These are phyloP conservation scores for Rhizopus arrhizus DNA, from an alignment of 371 early-diverging fungal species.

Conservation along the genomic window DNA sequence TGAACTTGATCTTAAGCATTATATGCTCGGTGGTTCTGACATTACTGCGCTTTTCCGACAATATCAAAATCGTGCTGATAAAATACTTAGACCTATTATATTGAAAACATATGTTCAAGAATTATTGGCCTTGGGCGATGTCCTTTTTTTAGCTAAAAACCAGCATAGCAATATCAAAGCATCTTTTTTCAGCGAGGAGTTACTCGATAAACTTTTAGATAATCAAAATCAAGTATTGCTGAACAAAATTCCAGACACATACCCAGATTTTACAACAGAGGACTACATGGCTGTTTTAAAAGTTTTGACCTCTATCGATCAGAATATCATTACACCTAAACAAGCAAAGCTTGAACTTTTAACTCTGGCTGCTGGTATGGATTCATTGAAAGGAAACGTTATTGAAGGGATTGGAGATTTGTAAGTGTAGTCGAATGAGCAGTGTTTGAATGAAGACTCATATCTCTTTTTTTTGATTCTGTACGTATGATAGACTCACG, in stretches of 20 bases:
- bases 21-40: conserved; percentile 12
- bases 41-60: conserved; percentile 16
- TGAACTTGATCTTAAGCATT: conserved; percentile 15
- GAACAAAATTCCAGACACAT: conserved; percentile 11
- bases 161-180: conserved; percentile 15
- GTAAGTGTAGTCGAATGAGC: conserved; percentile 23
- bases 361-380: conserved; percentile 17
- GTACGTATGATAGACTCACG: conserved; percentile 17
- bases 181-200: conserved; percentile 17
- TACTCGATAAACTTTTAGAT: conserved; percentile 12
- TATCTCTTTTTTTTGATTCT: conserved; percentile 16
- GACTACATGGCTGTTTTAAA: conserved; percentile 14
- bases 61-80: conserved; percentile 14
- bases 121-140: conserved; percentile 21
- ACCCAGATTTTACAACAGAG: conserved; percentile 13
- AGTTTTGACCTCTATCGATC: conserved; percentile 10
- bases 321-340: conserved; percentile 12
- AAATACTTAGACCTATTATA: conserved; percentile 9
- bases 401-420: conserved; percentile 23
- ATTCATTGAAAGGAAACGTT: conserved; percentile 15
- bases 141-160: conserved; percentile 17
- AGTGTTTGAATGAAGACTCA: conserved; percentile 17
- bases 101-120: conserved; percentile 18
- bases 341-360: conserved; percentile 15
- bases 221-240: conserved; percentile 1